Conservation (phyloP, 2,329 filamentous ascomycete species). For the Cladosporium sphaerospermum region DNA sequence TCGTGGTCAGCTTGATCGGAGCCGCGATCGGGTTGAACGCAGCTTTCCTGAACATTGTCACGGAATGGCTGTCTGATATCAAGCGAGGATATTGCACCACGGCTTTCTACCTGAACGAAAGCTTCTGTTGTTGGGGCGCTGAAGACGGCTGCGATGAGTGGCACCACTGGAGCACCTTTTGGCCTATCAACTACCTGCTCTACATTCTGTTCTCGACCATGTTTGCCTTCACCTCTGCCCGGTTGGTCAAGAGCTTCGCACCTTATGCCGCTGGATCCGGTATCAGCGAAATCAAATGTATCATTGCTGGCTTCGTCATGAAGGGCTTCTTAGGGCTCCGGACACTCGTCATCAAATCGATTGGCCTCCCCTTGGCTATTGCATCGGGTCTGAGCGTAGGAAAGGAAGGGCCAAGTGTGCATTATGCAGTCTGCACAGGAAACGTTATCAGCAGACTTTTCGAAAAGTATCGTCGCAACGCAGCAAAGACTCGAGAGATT, state of each 20-base stretch:
- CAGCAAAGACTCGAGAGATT: conserved; percentile 91
- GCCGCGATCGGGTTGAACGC: conserved; percentile 91
- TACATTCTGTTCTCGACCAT: conserved; percentile 74
- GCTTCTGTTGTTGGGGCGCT: conserved; percentile 96
- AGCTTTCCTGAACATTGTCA: conserved; percentile 87
- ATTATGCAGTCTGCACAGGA: conserved; percentile 95
- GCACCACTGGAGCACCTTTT: conserved; percentile 79
- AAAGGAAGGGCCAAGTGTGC: conserved; percentile 97
- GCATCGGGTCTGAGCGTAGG: conserved; percentile 90
- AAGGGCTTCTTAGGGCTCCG: conserved; percentile 91
- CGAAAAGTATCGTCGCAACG: conserved; percentile 83
- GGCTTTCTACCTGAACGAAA: conserved; percentile 94
- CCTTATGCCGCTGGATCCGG: conserved; percentile 95
- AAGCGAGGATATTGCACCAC: conserved; percentile 95
- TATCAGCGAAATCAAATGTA: conserved; percentile 98
- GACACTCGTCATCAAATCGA: conserved; percentile 89
- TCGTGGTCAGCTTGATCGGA: conserved; percentile 90
- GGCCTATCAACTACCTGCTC: conserved; percentile 73
- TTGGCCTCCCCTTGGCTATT: conserved; percentile 84
- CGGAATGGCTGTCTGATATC: conserved; percentile 93
- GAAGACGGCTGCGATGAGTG: conserved; percentile 84
- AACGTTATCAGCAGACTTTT: conserved; percentile 94
- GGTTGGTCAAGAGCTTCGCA: conserved; percentile 82
- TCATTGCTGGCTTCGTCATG: conserved; percentile 98
- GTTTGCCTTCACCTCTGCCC: conserved; percentile 77